phyloP scores from a whole-genome alignment of 352 stramenopile species.

The Aphanomyces cochlioides region DNA sequence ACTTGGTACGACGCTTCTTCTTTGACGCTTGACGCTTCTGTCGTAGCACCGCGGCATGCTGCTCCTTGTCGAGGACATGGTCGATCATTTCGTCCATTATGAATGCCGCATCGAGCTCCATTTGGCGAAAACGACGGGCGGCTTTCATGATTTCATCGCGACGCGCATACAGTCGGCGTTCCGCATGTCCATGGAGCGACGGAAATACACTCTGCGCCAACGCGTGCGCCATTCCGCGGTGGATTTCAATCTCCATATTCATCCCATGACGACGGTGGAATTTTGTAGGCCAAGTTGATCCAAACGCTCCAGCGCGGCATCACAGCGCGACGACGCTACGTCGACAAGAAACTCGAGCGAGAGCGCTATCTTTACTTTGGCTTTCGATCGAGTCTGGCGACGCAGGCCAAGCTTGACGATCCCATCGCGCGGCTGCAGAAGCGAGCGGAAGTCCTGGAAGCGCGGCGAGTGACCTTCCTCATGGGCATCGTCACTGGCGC shows the following conservation, averaged over 20 bases:
- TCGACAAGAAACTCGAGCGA: conserved; percentile 53
- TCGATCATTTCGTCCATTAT: conserved; percentile 47
- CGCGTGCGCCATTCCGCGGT: conserved; percentile 50
- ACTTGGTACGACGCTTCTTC: neutral
- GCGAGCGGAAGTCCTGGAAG: conserved; percentile 42
- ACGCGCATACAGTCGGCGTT: conserved; percentile 67
- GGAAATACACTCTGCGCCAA: conserved; percentile 45
- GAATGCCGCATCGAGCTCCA: conserved; percentile 58
- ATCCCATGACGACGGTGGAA: neutral
- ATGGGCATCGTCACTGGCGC: conserved; percentile 61
- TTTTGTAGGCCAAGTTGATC: conserved; percentile 36
- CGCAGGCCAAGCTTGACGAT: conserved; percentile 48
- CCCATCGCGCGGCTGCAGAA: conserved; percentile 39
- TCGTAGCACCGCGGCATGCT: conserved; percentile 37
- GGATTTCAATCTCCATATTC: conserved; percentile 25
- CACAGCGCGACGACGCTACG: conserved; percentile 47
- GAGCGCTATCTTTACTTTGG: conserved; percentile 63
- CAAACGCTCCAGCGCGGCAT: conserved; percentile 69
- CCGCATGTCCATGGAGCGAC: conserved; percentile 66
- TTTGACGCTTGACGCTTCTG: too few species aligned
- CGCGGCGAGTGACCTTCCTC: conserved; percentile 52
- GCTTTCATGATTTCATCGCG: conserved; percentile 60
- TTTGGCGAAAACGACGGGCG: conserved; percentile 52
- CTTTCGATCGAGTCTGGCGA: conserved; percentile 53
- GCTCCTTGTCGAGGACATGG: conserved; percentile 59